Conservation (phyloP, 768 basidiomycete species). For the Suillus cothurnatus region DNA sequence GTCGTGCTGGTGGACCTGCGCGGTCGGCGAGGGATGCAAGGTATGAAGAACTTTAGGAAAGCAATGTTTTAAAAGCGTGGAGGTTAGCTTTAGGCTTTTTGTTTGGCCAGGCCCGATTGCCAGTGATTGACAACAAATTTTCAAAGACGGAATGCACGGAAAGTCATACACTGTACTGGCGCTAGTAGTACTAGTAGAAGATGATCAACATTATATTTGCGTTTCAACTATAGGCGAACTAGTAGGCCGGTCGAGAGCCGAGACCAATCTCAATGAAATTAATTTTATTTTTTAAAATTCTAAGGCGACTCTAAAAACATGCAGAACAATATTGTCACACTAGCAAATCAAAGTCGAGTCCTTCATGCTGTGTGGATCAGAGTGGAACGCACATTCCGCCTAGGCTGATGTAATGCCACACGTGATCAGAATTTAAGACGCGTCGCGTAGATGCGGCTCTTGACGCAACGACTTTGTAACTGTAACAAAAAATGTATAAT, state of each 20-base stretch:
- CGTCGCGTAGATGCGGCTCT: slow-evolving; percentile 3
- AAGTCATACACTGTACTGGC: background rate
- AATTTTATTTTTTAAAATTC: background rate
- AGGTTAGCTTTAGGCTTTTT: slow-evolving; percentile 13
- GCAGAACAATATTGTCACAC: background rate
- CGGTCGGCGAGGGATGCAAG: slow-evolving; percentile 33
- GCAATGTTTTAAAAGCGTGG: slow-evolving; percentile 23
- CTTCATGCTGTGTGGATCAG: too few relatives aligned
- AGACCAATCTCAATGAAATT: background rate
- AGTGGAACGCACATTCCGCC: background rate
- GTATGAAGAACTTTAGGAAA: slow-evolving; percentile 27
- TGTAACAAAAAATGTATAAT: background rate
- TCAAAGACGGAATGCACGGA: background rate
- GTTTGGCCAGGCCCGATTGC: background rate
- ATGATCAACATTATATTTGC: background rate
- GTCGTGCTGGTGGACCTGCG: slow-evolving; percentile 19
- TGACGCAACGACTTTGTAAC: background rate
- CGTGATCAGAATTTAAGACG: slow-evolving; percentile 1
- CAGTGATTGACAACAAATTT: slow-evolving; percentile 2
- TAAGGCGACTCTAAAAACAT: background rate
- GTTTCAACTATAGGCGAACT: background rate
- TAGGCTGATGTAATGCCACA: background rate
- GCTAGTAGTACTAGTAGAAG: background rate
- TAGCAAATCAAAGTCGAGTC: background rate
- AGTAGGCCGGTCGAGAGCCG: background rate